Percentiles rank a stretch among this genome's conserved stretches.
These are phyloP conservation scores for Sinapis alba DNA, from an alignment of 441 rosid genomes.

Conservation along the genomic window DNA sequence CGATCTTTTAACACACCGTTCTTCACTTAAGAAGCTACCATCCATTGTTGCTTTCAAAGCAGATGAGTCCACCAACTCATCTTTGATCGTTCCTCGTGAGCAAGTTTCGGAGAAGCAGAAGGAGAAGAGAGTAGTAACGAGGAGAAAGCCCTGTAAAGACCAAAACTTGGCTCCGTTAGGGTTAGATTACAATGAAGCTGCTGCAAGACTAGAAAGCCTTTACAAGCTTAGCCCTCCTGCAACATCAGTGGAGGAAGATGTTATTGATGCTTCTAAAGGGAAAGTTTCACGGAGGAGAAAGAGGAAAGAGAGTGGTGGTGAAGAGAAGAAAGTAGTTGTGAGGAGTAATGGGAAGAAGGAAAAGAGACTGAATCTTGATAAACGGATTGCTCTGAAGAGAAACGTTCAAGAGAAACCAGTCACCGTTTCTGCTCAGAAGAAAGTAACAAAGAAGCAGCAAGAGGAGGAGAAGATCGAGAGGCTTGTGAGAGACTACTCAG, in stretches of 20 bases:
- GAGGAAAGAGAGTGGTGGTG: conserved; percentile 40
- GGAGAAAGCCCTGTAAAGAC: conserved; percentile 44
- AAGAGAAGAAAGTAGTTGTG: conserved; percentile 47
- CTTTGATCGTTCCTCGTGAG: conserved; percentile 50
- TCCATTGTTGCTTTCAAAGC: conserved; percentile 68
- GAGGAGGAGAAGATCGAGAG: conserved; percentile 74
- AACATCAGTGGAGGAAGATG: conserved; percentile 43
- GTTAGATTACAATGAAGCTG: conserved; percentile 79
- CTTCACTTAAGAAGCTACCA: conserved; percentile 45
- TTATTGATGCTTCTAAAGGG: conserved; percentile 4
- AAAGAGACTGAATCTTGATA: conserved; percentile 67
- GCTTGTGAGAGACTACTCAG: conserved; percentile 71
- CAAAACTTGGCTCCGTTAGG: conserved; percentile 41
- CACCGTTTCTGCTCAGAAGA: conserved; percentile 29
- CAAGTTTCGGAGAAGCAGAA: conserved; percentile 48
- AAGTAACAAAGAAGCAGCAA: conserved; percentile 33
- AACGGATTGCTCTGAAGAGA: conserved; percentile 58
- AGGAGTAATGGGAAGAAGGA: conserved; percentile 50
- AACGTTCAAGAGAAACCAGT: conserved; percentile 41
- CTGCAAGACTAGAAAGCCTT: conserved; percentile 81
- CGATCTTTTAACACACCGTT: conserved; percentile 46
- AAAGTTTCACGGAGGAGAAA: conserved; percentile 46
- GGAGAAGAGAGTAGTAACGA: conserved; percentile 46
- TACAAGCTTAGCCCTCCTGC: conserved; percentile 74
- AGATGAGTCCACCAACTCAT: conserved; percentile 53